phyloP scores from a whole-genome alignment of 495 filamentous ascomycete species.

The Xylaria curta region DNA sequence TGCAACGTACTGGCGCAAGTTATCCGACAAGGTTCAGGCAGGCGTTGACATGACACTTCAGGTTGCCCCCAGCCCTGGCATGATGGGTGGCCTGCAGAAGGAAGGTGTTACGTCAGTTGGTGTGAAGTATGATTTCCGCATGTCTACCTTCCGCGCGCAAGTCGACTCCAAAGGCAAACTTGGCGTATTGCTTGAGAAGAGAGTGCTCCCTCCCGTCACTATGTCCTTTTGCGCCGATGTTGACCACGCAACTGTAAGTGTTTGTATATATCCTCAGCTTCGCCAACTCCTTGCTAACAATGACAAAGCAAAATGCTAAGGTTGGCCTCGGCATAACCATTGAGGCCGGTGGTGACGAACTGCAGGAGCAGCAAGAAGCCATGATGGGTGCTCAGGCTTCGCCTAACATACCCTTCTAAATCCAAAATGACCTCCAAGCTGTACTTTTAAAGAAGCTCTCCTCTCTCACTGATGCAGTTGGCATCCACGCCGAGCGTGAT shows the following conservation, averaged over 20 bases:
- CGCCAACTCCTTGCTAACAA: conserved; percentile 30
- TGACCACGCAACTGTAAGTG: conserved; percentile 90
- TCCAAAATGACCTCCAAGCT: conserved; percentile 27
- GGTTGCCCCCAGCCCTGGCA: conserved; percentile 68
- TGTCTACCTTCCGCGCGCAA: conserved; percentile 92
- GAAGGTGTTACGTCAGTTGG: conserved; percentile 91
- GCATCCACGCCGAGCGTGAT: neutral
- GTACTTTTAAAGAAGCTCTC: conserved; percentile 34
- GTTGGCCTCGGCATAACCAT: conserved; percentile 93
- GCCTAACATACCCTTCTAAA: conserved; percentile 64
- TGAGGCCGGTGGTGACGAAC: conserved; percentile 84
- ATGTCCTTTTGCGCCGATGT: conserved; percentile 97
- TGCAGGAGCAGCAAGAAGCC: conserved; percentile 89
- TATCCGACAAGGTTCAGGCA: conserved; percentile 95
- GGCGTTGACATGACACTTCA: conserved; percentile 94
- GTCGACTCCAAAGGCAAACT: conserved; percentile 94
- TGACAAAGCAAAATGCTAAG: conserved; percentile 85
- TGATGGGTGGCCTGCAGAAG: conserved; percentile 74
- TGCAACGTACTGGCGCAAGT: conserved; percentile 91
- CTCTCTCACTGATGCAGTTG: conserved; percentile 28
- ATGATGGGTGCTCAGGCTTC: conserved; percentile 49
- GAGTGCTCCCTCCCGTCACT: conserved; percentile 84
- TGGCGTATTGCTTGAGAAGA: conserved; percentile 91
- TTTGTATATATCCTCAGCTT: neutral
- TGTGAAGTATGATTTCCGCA: conserved; percentile 97